Evolutionary conservation across 495 filamentous ascomycete genomes (phyloP), one percentile per base, ranked within the genome.

Genomic region (Xylaria bambusicola): DNA sequence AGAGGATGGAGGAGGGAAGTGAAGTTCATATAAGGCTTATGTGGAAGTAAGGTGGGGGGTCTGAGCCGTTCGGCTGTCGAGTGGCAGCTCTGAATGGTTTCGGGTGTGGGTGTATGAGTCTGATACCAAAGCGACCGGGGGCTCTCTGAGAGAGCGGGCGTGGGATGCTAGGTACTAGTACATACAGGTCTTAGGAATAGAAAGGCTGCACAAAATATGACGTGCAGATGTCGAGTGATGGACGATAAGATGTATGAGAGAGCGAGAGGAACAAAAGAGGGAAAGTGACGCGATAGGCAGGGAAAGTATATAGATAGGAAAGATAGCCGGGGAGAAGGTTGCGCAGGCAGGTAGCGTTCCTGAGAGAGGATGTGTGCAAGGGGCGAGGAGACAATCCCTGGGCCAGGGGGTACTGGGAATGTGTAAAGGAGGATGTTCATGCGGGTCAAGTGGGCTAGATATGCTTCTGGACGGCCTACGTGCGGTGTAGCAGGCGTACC

Each of bases 391-490:
- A 41, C 38, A 23, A 17, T 23, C 42, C 42, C 42, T 20, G 21
- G 54, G 9, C 54, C 31, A 44, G 42, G 54, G 42, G 54, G 20
- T 48, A 44, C 42, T 58, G 56, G 42, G 56, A 46, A 31, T 50
- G 46, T 50, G 42, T 51, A 42, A 44, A 58, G 46, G 44, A 38
- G 44, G 44, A 44, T 31, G 45, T 58, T 58, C 45, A 58, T 58
- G 55, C 55, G 46, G 47, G 56, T 51, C 38, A 33, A 54, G 24
- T 31, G 38, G 23, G 40, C 36, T 38, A 10, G 52, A 35, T 33
- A 31, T 36, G 20, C 20, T 23, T 21, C 10, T 44, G 52, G 52
- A 44, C 26, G 42, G 29, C 29, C n/a, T n/a, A 10, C 29, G 38
- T 26, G 52, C 26, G n/a, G 36, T 42, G 38, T 33, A 54, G 24